A percentile compares a stretch with the other conserved stretches of the same genome.
Conservation (phyloP, 2,329 filamentous ascomycete species). For the Aureobasidium sp. region DNA sequence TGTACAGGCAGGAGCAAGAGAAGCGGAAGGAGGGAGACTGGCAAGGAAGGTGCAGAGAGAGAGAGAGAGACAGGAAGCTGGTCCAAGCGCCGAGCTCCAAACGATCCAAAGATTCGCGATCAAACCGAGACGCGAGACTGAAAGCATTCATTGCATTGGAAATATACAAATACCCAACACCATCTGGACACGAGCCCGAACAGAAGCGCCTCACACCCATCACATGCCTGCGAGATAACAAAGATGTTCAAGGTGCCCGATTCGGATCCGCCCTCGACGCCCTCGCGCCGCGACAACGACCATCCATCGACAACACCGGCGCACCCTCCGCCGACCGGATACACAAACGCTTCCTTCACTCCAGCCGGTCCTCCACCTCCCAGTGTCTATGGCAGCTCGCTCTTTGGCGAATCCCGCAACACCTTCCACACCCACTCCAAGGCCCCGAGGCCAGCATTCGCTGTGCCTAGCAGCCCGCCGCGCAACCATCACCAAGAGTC, state of each 20-base stretch:
- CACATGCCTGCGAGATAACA: background rate
- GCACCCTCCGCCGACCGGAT: slow-evolving; percentile 26
- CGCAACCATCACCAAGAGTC: slow-evolving; percentile 14
- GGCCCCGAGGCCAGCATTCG: slow-evolving; percentile 20
- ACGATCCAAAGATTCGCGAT: background rate
- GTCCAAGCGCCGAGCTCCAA: slow-evolving; percentile 5
- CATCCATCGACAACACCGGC: slow-evolving; percentile 29
- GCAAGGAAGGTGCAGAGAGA: background rate
- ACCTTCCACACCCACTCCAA: slow-evolving; percentile 18
- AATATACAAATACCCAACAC: background rate
- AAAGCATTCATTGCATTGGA: background rate
- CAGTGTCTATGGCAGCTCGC: slow-evolving; percentile 27
- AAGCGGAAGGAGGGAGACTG: background rate
- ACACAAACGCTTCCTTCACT: slow-evolving; percentile 26
- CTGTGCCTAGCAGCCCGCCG: slow-evolving; percentile 31
- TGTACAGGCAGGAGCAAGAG: background rate
- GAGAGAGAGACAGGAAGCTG: background rate
- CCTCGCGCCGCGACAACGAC: slow-evolving; percentile 14
- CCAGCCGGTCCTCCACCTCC: slow-evolving; percentile 27
- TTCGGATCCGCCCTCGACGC: slow-evolving; percentile 13
- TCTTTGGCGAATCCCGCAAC: slow-evolving; percentile 20
- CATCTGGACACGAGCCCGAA: background rate
- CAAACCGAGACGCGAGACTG: background rate
- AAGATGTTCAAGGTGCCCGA: slow-evolving; percentile 16
- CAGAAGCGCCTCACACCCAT: background rate